Conservation (phyloP, 495 filamentous ascomycete species). For the Jackrogersella minutella region DNA sequence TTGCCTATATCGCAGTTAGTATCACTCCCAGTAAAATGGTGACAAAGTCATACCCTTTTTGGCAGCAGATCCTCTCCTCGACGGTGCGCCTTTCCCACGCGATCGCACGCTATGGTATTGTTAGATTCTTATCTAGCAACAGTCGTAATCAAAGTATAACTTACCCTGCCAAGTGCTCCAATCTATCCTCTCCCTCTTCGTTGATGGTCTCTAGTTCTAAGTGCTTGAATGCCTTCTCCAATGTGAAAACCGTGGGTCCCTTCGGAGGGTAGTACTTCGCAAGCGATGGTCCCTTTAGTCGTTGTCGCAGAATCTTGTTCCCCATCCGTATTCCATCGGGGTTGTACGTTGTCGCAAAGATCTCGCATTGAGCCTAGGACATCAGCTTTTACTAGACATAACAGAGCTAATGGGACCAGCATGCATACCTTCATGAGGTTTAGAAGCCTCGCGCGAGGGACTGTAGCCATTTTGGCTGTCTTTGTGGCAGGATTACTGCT, state of each 20-base stretch:
- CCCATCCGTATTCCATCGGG: conserved; percentile 80
- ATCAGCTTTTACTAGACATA: conserved; percentile 7
- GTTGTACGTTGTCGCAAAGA: conserved; percentile 93
- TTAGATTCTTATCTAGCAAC: conserved; percentile 13
- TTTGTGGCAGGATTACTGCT: not conserved
- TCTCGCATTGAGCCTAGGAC: conserved; percentile 79
- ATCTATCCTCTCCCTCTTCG: conserved; percentile 77
- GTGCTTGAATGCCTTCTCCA: conserved; percentile 66
- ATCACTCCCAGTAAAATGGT: not conserved
- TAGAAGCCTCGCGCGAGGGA: conserved; percentile 73
- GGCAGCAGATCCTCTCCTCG: conserved; percentile 78
- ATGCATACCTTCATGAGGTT: conserved; percentile 77
- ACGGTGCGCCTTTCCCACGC: conserved; percentile 88
- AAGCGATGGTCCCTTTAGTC: conserved; percentile 78
- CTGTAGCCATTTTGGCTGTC: conserved; percentile 65
- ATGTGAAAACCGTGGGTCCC: conserved; percentile 70
- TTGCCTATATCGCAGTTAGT: conserved; percentile 41
- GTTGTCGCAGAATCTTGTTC: conserved; percentile 86
- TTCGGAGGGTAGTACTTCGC: conserved; percentile 86
- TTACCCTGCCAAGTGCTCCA: conserved; percentile 73
- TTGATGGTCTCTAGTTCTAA: conserved; percentile 69
- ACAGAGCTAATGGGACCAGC: not conserved
- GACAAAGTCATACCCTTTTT: conserved; percentile 57
- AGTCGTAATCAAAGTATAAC: conserved; percentile 46
- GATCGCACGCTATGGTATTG: conserved; percentile 64